Evolutionary conservation across 2,329 filamentous ascomycete genomes (phyloP).

Genomic region (Fusarium odoratissimum): DNA sequence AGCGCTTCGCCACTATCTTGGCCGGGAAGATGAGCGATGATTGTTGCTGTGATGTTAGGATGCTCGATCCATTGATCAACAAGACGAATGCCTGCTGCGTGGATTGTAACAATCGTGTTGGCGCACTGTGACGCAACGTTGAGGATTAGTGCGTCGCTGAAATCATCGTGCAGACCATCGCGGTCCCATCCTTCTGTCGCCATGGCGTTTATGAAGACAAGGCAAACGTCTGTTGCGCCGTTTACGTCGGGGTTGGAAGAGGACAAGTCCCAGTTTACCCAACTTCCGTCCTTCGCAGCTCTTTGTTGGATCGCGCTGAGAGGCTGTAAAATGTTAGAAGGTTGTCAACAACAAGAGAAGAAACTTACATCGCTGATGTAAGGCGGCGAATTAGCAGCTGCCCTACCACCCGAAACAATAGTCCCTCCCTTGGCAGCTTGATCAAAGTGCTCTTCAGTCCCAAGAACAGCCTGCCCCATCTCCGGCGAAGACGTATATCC

Average conservation of each 20-base stretch:
- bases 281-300: slow-evolving; percentile 64
- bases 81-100: slow-evolving; percentile 70
- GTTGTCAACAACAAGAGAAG: fast-evolving
- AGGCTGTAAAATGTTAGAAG: slow-evolving; percentile 21
- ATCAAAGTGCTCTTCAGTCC: slow-evolving; percentile 57
- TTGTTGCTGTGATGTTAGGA: slow-evolving; percentile 71
- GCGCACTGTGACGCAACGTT: slow-evolving; percentile 70
- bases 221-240: slow-evolving; percentile 67
- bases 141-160: slow-evolving; percentile 68
- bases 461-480: slow-evolving; percentile 58
- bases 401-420: slow-evolving; percentile 63
- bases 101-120: slow-evolving; percentile 73
- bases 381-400: slow-evolving; percentile 61
- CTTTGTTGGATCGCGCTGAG: slow-evolving; percentile 61
- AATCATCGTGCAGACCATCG: slow-evolving; percentile 74
- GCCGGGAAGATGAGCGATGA: slow-evolving; percentile 73
- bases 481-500: slow-evolving; percentile 61
- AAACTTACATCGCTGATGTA: slow-evolving; percentile 60
- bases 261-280: slow-evolving; percentile 61
- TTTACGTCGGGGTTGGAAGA: slow-evolving; percentile 51
- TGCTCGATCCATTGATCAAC: slow-evolving; percentile 74
- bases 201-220: slow-evolving; percentile 86
- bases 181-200: slow-evolving; percentile 81
- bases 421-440: slow-evolving; percentile 64
- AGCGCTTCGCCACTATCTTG: slow-evolving; percentile 72